Base-by-base conservation (phyloP, 1,284 basidiomycete genomes). In the Cryptococcus maquisensis region DNA sequence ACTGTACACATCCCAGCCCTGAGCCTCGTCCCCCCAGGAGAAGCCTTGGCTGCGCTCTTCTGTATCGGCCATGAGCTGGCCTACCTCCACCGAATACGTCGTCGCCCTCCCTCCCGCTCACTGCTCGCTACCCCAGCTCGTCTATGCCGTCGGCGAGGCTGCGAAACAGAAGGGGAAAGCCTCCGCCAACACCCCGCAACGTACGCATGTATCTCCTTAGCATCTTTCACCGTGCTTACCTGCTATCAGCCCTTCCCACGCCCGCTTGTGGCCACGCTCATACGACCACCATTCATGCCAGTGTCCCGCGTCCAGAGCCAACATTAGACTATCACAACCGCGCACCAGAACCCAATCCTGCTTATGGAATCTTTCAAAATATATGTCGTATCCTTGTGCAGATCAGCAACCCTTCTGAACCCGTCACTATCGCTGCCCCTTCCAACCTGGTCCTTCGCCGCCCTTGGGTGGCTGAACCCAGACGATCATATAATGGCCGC, bases 201-300 rank as follows among this genome's bases (percentile, higher is more conserved):
- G 21, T 16, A 21, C n/a, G 46, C 28, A 6, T 32, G 28, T 32
- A 7, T 32, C 10, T 10, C 28, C 28, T 10, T 10, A 8, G 10
- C 28, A 7, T 10, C 6, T 10, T 8, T 32, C 28, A 8, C 28
- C 3, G 28, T 32, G 10, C 28, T 32, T 10, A 32, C 28, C 10
- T 32, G 28, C 28, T 32, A 15, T 20, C 35, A 20, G 23, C 16
- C 18, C 18, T 45, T 38, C 47, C 44, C 10, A 18, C 40, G 13
- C 23, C 52, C 2, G 24, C 44, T 15, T 58, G 57, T 35, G 59
- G 65, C 44, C 72, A 72, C 56, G 51, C 69, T 3, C 68, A 72
- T 52, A 68, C 71, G 3, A 54, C 66, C 50, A 65, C 65, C 1
- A 46, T 72, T 16, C 65, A 72, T 13, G 51, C 57, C 12, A 48